These are phyloP conservation scores for Cyclotella choctawhatcheeana DNA, from an alignment of 108 stramenopile species.

Conservation along the genomic window DNA sequence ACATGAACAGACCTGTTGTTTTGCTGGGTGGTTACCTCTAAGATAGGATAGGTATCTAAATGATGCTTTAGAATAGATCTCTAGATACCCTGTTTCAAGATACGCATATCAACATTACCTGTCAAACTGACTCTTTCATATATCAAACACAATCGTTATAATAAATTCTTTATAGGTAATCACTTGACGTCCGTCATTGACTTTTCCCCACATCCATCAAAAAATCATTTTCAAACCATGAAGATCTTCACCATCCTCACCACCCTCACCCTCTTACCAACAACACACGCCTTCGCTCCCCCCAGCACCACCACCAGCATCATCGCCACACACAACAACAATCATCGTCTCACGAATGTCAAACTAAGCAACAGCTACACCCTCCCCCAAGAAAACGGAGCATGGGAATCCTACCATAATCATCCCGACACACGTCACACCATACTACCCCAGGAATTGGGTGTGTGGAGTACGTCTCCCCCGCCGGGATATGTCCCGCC, in stretches of 20 bases:
- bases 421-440: conserved; percentile 32
- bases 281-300: conserved; percentile 6
- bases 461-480: conserved; percentile 10
- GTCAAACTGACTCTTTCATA: no score
- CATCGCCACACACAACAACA: no score
- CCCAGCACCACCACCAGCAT: no score
- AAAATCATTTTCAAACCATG: not conserved
- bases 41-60: no score
- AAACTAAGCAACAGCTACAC: conserved; percentile 1
- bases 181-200: not conserved
- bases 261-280: conserved; percentile 8
- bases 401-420: not conserved
- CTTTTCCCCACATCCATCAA: no score
- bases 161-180: no score
- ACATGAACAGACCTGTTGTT: no score
- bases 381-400: conserved; percentile 9
- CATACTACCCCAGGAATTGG: conserved; percentile 27
- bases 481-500: conserved; percentile 14
- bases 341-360: not conserved
- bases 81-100: no score
- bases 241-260: conserved; percentile 6
- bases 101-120: no score
- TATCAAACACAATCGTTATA: no score
- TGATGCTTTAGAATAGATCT: no score
- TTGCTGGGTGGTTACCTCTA: no score